Evolutionary conservation across 768 basidiomycete species (phyloP).

Genomic region (Crucibulum laeve): DNA sequence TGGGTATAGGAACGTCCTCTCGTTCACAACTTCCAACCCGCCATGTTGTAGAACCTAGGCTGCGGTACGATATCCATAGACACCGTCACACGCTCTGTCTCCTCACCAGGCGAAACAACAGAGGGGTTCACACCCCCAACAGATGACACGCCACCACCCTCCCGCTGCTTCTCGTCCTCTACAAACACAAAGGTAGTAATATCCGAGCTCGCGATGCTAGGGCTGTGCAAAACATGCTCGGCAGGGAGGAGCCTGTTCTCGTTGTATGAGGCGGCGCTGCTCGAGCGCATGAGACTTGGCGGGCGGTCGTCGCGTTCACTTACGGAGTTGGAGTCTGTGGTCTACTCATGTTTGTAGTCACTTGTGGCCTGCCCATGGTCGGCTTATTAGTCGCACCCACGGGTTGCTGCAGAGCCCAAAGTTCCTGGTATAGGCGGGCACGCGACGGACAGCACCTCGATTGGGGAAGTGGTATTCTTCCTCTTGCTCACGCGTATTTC

Average conservation of each 20-base stretch:
- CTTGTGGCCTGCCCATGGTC: too few species aligned
- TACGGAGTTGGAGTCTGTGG: neutral
- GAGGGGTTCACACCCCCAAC: too few species aligned
- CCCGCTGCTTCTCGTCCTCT: neutral
- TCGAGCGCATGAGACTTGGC: neutral
- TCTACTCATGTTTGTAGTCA: too few species aligned
- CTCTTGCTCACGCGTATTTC: neutral
- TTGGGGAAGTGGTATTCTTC: neutral
- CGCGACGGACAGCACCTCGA: neutral
- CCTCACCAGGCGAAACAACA: too few species aligned
- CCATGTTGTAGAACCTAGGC: too few species aligned
- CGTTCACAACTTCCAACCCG: too few species aligned
- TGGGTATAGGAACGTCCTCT: too few species aligned
- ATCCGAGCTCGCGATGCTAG: constrained; percentile 3
- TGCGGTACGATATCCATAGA: too few species aligned
- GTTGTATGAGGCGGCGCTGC: constrained; percentile 4
- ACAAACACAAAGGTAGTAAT: constrained; percentile 3
- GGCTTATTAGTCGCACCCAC: neutral
- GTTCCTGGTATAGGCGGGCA: neutral
- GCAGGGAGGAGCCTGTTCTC: constrained; percentile 1
- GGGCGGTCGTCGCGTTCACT: neutral
- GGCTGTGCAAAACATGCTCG: neutral
- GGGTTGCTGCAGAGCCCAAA: neutral
- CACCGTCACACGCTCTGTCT: too few species aligned
- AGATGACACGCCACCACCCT: too few species aligned